Percentiles rank a stretch among this genome's conserved stretches.
These are phyloP conservation scores for Pythium dissimile DNA, from an alignment of 352 stramenopile genomes.

Conservation along the genomic window DNA sequence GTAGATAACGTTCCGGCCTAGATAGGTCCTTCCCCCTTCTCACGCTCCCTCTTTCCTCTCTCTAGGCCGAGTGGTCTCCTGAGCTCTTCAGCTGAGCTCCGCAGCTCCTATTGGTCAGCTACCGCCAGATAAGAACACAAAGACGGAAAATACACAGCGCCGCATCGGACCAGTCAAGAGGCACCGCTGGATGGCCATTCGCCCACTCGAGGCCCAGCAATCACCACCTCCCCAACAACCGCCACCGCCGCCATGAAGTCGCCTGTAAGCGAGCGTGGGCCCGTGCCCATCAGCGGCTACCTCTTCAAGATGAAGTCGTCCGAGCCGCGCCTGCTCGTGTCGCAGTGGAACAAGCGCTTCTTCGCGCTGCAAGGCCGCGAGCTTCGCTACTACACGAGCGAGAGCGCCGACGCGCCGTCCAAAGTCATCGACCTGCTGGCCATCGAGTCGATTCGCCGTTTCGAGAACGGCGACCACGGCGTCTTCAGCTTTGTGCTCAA, in stretches of 20 bases:
- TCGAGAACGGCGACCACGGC: slow-evolving; percentile 81
- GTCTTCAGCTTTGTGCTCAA: slow-evolving; percentile 82
- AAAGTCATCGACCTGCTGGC: slow-evolving; percentile 69
- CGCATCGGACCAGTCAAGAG: too few species aligned
- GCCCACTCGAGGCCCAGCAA: too few species aligned
- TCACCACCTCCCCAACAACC: not conserved
- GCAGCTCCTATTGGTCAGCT: too few species aligned
- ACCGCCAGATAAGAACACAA: too few species aligned
- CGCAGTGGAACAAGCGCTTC: slow-evolving; percentile 81
- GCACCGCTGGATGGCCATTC: too few species aligned
- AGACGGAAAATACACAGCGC: not conserved
- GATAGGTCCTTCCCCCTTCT: too few species aligned
- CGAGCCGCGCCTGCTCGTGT: slow-evolving; percentile 51
- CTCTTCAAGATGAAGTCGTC: slow-evolving; percentile 83
- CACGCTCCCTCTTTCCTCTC: too few species aligned
- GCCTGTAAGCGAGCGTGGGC: slow-evolving; percentile 38
- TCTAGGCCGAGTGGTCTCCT: too few species aligned
- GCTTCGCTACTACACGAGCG: slow-evolving; percentile 79
- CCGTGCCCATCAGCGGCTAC: slow-evolving; percentile 77
- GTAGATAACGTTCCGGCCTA: too few species aligned
- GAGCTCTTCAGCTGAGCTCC: too few species aligned
- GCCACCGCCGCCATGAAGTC: slow-evolving; percentile 46
- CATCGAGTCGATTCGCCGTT: slow-evolving; percentile 77
- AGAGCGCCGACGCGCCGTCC: slow-evolving; percentile 51
- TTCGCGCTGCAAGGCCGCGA: slow-evolving; percentile 70